These are phyloP conservation scores for Musa balbisiana DNA, from an alignment of 202 grass and related monocot species.

Conservation along the genomic window DNA sequence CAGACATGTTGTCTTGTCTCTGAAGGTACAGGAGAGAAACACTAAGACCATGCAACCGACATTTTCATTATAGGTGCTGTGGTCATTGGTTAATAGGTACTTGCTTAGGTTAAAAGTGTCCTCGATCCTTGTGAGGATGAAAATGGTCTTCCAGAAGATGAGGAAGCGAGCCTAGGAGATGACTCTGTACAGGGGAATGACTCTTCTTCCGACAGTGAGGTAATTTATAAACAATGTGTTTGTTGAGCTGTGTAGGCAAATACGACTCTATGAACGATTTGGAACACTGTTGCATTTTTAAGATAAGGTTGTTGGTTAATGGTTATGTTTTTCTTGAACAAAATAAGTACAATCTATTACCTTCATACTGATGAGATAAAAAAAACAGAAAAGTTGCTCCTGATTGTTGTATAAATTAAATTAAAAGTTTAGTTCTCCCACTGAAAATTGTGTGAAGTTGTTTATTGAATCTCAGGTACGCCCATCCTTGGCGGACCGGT, in stretches of 20 bases:
- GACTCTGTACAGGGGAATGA: constrained; percentile 55
- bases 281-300: too few relatives aligned
- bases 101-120: constrained; percentile 88
- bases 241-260: too few relatives aligned
- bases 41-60: background rate
- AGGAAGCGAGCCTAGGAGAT: constrained; percentile 63
- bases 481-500: constrained; percentile 57
- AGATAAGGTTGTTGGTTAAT: background rate
- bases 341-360: background rate
- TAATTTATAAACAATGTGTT: constrained; percentile 21
- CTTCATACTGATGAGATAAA: background rate
- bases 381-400: background rate
- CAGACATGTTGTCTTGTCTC: constrained; percentile 82
- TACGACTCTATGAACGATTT: too few relatives aligned
- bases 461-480: constrained; percentile 37
- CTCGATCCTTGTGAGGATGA: constrained; percentile 94
- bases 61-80: constrained; percentile 14
- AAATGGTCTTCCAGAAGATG: constrained; percentile 52
- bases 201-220: constrained; percentile 80
- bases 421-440: background rate
- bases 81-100: constrained; percentile 10
- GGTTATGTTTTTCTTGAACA: background rate
- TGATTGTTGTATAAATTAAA: background rate
- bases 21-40: constrained; percentile 52
- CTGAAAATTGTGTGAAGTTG: background rate